Conservation (phyloP, 2,329 filamentous ascomycete genomes). For the Sarocladium kiliense region DNA sequence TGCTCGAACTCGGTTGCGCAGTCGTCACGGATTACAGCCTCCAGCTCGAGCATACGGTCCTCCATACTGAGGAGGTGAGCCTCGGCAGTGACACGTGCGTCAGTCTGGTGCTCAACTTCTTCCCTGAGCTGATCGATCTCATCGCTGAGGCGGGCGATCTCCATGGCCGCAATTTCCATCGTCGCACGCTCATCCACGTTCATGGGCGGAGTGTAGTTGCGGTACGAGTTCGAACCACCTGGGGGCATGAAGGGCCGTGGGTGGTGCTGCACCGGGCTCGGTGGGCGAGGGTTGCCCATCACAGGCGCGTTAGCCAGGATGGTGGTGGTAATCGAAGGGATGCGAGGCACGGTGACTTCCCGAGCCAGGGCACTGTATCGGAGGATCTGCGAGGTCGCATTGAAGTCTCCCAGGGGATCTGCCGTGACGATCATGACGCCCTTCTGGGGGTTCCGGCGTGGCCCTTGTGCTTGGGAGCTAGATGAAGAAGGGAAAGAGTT, state of each 20-base stretch:
- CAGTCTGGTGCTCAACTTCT: conserved; percentile 65
- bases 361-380: conserved; percentile 89
- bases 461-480: conserved; percentile 36
- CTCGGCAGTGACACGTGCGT: conserved; percentile 66
- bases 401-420: conserved; percentile 89
- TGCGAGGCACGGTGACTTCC: conserved; percentile 85
- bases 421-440: conserved; percentile 96
- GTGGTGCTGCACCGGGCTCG: conserved; percentile 28
- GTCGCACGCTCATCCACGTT: conserved; percentile 56
- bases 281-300: conserved; percentile 17
- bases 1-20: conserved; percentile 83
- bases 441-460: conserved; percentile 68
- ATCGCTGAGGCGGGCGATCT: conserved; percentile 67
- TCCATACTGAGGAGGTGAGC: conserved; percentile 66
- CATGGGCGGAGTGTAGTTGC: conserved; percentile 34
- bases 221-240: conserved; percentile 24
- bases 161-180: conserved; percentile 74
- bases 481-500: conserved; percentile 68
- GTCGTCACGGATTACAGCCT: conserved; percentile 83
- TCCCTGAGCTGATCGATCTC: conserved; percentile 71
- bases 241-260: conserved; percentile 36
- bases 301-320: conserved; percentile 43
- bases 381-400: conserved; percentile 92
- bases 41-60: conserved; percentile 60
- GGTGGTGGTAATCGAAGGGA: conserved; percentile 75